A percentile compares a stretch with the other conserved stretches of the same genome.
Evolutionary conservation across 2,329 filamentous ascomycete species (phyloP).

Genomic region (Claviceps maximensis): DNA sequence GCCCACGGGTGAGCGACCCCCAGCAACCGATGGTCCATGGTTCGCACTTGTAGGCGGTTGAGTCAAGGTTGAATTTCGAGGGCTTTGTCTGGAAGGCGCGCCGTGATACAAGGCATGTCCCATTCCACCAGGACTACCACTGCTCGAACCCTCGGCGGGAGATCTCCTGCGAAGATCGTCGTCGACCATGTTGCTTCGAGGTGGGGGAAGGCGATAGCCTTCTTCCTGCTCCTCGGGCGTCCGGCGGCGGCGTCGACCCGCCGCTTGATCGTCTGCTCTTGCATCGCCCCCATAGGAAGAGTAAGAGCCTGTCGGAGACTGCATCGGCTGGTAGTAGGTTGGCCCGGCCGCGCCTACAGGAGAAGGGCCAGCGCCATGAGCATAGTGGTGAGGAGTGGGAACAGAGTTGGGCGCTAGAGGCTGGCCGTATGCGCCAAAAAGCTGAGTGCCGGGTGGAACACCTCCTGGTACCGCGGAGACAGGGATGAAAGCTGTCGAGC

Average conservation of each 20-base stretch:
- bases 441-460: slow-evolving; percentile 40
- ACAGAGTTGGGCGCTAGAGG: slow-evolving; percentile 28
- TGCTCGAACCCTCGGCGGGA: no score
- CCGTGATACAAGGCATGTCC: no score
- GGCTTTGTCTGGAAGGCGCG: no score
- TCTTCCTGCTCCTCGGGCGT: no score
- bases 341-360: slow-evolving; percentile 18
- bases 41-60: slow-evolving; percentile 11
- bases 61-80: no score
- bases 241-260: no score
- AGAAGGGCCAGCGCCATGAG: background rate
- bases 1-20: slow-evolving; percentile 24
- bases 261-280: slow-evolving; percentile 15
- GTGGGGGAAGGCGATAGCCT: no score
- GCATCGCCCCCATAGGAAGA: slow-evolving; percentile 24
- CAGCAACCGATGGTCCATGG: slow-evolving; percentile 15
- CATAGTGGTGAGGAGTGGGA: slow-evolving; percentile 13
- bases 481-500: slow-evolving; percentile 44
- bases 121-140: no score
- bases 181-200: no score
- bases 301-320: slow-evolving; percentile 31
- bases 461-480: slow-evolving; percentile 45
- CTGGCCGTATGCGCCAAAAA: slow-evolving; percentile 46
- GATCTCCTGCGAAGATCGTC: no score
- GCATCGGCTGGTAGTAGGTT: slow-evolving; percentile 28